Percentiles rank a stretch among this genome's conserved stretches.
Evolutionary conservation across 2,329 filamentous ascomycete genomes (phyloP).

Genomic region (Trichoderma hamatum): DNA sequence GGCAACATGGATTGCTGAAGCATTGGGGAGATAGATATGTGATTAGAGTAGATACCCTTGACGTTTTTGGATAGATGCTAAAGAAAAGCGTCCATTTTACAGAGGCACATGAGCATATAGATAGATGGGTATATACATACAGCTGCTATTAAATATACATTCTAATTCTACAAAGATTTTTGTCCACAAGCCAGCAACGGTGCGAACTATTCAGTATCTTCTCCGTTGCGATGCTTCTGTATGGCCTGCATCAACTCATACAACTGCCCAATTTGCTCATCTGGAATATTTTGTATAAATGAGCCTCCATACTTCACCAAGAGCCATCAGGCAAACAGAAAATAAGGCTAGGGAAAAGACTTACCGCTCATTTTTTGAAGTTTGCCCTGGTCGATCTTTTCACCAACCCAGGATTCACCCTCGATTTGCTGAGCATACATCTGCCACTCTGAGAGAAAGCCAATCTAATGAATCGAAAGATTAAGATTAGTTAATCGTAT

Average conservation of each 20-base stretch:
- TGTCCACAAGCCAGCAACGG: too few relatives aligned
- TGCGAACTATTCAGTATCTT: slow-evolving; percentile 32
- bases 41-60: neutral
- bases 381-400: slow-evolving; percentile 80
- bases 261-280: slow-evolving; percentile 90
- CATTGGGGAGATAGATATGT: slow-evolving; percentile 41
- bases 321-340: neutral
- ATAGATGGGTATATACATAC: neutral
- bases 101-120: neutral
- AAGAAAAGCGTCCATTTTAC: neutral
- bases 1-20: slow-evolving; percentile 61
- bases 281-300: slow-evolving; percentile 47
- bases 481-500: neutral
- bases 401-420: slow-evolving; percentile 81
- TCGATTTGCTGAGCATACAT: slow-evolving; percentile 91
- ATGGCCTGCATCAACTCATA: slow-evolving; percentile 94
- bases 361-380: slow-evolving; percentile 92
- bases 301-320: neutral
- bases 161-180: neutral
- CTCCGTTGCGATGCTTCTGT: slow-evolving; percentile 41
- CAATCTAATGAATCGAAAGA: slow-evolving; percentile 62
- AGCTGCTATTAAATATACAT: neutral
- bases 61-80: neutral
- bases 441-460: slow-evolving; percentile 96
- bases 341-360: slow-evolving; percentile 36